Percentiles rank a stretch among this genome's conserved stretches.
phyloP scores from a whole-genome alignment of 108 stramenopile genomes.

The Cylindrotheca closterium region DNA sequence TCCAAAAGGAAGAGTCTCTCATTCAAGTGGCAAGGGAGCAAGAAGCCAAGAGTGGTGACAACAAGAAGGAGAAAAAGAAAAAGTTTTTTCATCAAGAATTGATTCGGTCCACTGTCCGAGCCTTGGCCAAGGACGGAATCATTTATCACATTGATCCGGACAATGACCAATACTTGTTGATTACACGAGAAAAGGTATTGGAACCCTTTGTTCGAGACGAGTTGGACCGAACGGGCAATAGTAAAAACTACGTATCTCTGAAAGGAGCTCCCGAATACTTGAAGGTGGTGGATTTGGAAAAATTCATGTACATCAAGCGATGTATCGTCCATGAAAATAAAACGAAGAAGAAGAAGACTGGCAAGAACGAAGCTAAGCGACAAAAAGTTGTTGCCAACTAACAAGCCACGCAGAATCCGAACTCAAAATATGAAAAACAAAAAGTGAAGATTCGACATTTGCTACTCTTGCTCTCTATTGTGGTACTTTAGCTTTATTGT shows the following conservation, averaged over 20 bases:
- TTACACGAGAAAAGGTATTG: slow-evolving; percentile 52
- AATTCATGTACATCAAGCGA: neutral
- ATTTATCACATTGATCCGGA: slow-evolving; percentile 48
- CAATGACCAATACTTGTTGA: slow-evolving; percentile 57
- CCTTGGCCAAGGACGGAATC: slow-evolving; percentile 66
- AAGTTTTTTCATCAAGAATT: slow-evolving; percentile 1
- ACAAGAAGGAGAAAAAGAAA: neutral
- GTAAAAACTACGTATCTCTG: neutral
- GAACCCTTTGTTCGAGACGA: slow-evolving; percentile 46
- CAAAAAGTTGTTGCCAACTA: no score
- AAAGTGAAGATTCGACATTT: no score
- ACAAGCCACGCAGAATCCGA: no score
- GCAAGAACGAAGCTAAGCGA: neutral
- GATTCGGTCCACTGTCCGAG: slow-evolving; percentile 48
- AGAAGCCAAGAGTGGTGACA: neutral
- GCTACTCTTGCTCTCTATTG: no score
- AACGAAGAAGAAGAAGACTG: no score
- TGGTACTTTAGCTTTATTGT: no score
- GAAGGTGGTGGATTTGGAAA: neutral
- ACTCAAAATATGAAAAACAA: no score
- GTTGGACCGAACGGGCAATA: neutral
- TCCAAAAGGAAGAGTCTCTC: slow-evolving; percentile 36
- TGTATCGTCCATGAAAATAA: neutral
- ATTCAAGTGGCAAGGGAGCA: neutral
- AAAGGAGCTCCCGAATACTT: neutral